These are phyloP conservation scores for Lachancea sp. DNA, from an alignment of 805 yeast species.

Conservation along the genomic window DNA sequence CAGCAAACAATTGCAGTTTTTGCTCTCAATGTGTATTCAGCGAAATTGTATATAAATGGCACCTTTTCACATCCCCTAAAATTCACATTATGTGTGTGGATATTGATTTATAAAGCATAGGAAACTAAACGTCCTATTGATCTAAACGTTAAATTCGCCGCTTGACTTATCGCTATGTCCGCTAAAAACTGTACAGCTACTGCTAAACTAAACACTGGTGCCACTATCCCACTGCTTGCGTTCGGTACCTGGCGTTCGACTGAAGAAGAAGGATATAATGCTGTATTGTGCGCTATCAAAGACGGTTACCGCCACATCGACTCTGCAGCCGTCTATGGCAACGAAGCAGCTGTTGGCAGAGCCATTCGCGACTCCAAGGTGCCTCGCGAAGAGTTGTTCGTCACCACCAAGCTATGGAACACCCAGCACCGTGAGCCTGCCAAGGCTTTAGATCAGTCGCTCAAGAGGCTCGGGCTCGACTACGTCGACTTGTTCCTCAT, in stretches of 20 bases:
- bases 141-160: too few relatives aligned
- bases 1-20: background rate
- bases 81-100: too few relatives aligned
- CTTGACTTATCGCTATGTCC: too few relatives aligned
- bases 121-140: too few relatives aligned
- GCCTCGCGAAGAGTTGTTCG: conserved; percentile 56
- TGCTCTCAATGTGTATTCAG: background rate
- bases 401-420: conserved; percentile 68
- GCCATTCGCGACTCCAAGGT: conserved; percentile 53
- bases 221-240: conserved; percentile 57
- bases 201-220: conserved; percentile 55
- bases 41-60: background rate
- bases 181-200: conserved; percentile 17
- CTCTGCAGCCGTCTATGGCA: conserved; percentile 63
- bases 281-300: conserved; percentile 56
- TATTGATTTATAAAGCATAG: too few relatives aligned
- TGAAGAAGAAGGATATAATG: conserved; percentile 47
- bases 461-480: conserved; percentile 58
- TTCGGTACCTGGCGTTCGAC: conserved; percentile 69
- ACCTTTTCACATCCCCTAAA: too few relatives aligned
- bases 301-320: conserved; percentile 72
- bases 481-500: conserved; percentile 73
- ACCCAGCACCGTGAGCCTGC: conserved; percentile 45
- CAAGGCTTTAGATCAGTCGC: conserved; percentile 50
- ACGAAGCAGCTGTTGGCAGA: conserved; percentile 59